These are phyloP conservation scores for Geosmithia putterillii DNA, from an alignment of 2,329 filamentous ascomycete genomes.

Conservation along the genomic window DNA sequence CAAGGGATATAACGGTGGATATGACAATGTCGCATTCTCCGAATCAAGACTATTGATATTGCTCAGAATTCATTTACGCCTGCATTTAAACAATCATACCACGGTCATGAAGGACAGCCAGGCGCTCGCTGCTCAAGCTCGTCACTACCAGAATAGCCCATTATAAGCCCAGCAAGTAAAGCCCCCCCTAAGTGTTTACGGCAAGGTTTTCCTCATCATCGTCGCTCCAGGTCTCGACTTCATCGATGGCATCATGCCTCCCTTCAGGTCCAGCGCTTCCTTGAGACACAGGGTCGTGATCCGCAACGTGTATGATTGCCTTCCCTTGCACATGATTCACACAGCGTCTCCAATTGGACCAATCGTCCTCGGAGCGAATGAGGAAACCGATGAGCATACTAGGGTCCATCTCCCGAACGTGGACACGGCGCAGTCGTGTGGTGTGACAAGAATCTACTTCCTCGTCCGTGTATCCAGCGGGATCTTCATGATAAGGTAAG, in stretches of 20 bases:
- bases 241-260: slow-evolving; percentile 66
- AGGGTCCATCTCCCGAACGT: slow-evolving; percentile 89
- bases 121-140: not conserved
- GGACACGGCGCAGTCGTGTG: slow-evolving; percentile 65
- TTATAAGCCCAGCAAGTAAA: not conserved
- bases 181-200: not conserved
- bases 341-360: slow-evolving; percentile 68
- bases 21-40: too few relatives aligned
- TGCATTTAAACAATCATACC: not conserved
- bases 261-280: slow-evolving; percentile 38
- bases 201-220: slow-evolving; percentile 29
- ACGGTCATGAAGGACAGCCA: not conserved
- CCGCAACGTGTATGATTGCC: slow-evolving; percentile 72
- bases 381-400: slow-evolving; percentile 96
- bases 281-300: slow-evolving; percentile 48
- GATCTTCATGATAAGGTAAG: slow-evolving; percentile 48
- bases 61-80: not conserved
- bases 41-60: not conserved
- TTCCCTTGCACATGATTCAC: slow-evolving; percentile 69
- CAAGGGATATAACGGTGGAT: too few relatives aligned
- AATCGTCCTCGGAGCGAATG: slow-evolving; percentile 72
- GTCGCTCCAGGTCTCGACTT: slow-evolving; percentile 82
- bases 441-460: slow-evolving; percentile 83
- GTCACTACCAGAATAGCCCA: not conserved
- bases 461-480: slow-evolving; percentile 49